Evolutionary conservation across 2,329 filamentous ascomycete genomes (phyloP), one percentile per base, ranked within the genome.

Genomic region (Verticillium dahliae): DNA sequence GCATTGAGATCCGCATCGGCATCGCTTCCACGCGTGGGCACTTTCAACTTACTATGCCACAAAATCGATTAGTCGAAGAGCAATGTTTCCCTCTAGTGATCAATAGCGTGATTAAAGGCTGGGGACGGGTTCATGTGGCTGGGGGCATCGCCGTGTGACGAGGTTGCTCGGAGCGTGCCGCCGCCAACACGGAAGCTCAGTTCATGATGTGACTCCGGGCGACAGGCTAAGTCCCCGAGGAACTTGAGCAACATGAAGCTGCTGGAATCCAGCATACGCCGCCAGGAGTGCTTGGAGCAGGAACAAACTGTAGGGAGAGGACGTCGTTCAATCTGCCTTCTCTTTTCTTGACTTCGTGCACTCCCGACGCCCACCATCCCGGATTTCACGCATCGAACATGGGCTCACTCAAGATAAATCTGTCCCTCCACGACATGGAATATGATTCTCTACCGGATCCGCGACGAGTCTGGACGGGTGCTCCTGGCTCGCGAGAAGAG

Each of bases 381-480:
- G 15, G 18, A 3, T 18, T 18, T 7, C 39, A 22, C 27, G 6
- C 18, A 22, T 15, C 39, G 18, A 54, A 7, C 41, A 59, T 50
- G 38, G 39, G 38, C 6, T 54, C 58, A 15, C 39, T 54, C 15
- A 39, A 37, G 11, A 37, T 41, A 7, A n/a, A 22, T 37, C n/a
- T 13, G 4, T 31, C 13, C 10, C 45, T 56, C 18, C 58, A 60
- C 31, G 33, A 55, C 1, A 33, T 9, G 27, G 33, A 59, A 5
- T 80, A 75, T 62, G 78, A 81, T 63, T 67, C 76, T 14, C 76
- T 84, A 14, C 76, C 79, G 1, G 76, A 84, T 61, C 77, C 76
- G 6, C 77, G 73, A 33, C 77, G 76, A 35, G 78, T 82, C 38
- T 83, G 80, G 81, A 66, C 76, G 15, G 78, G 75, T 4, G 63